Percentiles rank a stretch among this genome's conserved stretches.
Evolutionary conservation across 495 filamentous ascomycete genomes (phyloP).

Genomic region (Stereocaulon alpinum): DNA sequence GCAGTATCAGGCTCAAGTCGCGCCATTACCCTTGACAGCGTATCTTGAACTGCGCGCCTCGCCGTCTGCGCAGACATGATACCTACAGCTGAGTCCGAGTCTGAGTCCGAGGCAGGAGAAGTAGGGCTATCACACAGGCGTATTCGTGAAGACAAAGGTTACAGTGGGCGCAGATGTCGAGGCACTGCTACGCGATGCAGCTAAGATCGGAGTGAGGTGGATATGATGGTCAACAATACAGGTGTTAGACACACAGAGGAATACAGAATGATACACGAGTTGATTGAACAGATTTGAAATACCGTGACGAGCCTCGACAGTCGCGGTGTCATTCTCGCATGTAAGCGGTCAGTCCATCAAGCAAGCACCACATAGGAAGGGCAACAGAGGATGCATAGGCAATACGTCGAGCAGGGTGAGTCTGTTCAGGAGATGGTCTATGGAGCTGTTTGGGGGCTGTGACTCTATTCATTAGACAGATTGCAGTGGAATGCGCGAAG

Average conservation of each 20-base stretch:
- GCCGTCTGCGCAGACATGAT: constrained; percentile 41
- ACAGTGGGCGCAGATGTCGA: constrained; percentile 30
- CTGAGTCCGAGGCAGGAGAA: constrained; percentile 23
- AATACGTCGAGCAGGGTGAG: constrained; percentile 43
- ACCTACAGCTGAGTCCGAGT: constrained; percentile 22
- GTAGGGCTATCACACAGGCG: constrained; percentile 27
- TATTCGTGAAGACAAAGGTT: constrained; percentile 41
- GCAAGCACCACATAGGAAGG: constrained; percentile 34
- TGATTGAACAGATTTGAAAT: constrained; percentile 34
- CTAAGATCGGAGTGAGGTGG: constrained; percentile 36
- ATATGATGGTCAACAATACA: constrained; percentile 48
- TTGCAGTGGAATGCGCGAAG: constrained; percentile 42
- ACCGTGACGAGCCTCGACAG: constrained; percentile 35
- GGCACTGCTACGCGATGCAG: constrained; percentile 29
- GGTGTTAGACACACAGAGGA: constrained; percentile 26
- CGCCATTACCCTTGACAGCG: constrained; percentile 28
- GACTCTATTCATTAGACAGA: constrained; percentile 36
- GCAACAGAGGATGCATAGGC: constrained; percentile 47
- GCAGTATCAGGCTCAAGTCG: constrained; percentile 39
- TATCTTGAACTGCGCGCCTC: constrained; percentile 33
- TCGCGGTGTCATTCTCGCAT: constrained; percentile 42
- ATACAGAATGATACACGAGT: constrained; percentile 30
- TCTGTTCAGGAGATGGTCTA: constrained; percentile 24
- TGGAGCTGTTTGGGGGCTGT: constrained; percentile 40
- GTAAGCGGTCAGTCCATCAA: constrained; percentile 41